phyloP scores from a whole-genome alignment of 768 basidiomycete genomes.

The Cystofilobasidium capitatum region DNA sequence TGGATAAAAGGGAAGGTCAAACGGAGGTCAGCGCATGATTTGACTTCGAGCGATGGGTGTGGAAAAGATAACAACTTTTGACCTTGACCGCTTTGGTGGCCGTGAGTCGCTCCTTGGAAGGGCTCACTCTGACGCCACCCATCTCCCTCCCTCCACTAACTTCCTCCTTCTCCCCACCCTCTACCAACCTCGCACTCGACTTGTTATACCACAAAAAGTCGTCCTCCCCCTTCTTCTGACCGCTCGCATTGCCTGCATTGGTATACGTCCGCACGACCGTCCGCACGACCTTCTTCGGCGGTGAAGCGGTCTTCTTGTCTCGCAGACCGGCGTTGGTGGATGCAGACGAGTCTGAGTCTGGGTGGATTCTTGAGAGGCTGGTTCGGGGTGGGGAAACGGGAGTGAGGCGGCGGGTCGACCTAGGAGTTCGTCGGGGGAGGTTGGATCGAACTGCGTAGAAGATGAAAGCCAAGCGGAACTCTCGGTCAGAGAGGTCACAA shows the following conservation, averaged over 20 bases:
- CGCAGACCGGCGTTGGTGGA: not conserved
- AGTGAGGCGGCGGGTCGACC: not conserved
- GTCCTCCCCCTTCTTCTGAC: not conserved
- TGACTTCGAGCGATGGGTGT: not conserved
- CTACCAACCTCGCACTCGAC: not conserved
- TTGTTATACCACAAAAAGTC: not conserved
- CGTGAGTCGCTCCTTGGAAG: constrained; percentile 2
- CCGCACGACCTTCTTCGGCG: not conserved
- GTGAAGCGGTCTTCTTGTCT: not conserved
- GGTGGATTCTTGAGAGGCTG: not conserved
- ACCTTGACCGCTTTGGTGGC: constrained; percentile 10
- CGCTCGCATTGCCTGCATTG: too few relatives aligned
- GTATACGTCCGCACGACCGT: not conserved
- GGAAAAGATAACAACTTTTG: not conserved
- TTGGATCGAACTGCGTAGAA: not conserved
- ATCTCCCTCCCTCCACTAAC: too few relatives aligned
- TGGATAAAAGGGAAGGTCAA: not conserved
- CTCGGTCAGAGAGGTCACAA: too few relatives aligned
- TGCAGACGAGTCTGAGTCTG: not conserved
- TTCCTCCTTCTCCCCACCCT: not conserved
- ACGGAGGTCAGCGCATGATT: too few relatives aligned
- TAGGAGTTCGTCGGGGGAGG: not conserved
- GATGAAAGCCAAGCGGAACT: not conserved
- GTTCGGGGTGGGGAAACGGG: not conserved
- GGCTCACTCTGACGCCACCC: not conserved